phyloP scores from a whole-genome alignment of 192 early-diverging fungal genomes.

The Spinellus fusiger region DNA sequence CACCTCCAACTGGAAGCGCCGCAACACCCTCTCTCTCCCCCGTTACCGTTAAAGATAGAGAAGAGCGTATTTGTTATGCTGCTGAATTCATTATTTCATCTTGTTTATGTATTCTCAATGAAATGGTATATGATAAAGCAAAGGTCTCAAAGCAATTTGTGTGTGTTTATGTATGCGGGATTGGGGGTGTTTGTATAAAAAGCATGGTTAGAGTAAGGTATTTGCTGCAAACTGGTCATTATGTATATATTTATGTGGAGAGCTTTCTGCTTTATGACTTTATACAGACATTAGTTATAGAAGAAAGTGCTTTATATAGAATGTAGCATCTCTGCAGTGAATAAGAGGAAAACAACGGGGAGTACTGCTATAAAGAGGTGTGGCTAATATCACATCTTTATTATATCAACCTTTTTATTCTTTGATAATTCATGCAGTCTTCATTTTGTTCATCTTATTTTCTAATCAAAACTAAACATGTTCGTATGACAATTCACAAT shows the following conservation, averaged over 20 bases:
- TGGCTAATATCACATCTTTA: no score
- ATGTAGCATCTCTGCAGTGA: no score
- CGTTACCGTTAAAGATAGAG: constrained; percentile 77
- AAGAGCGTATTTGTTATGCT: constrained; percentile 2
- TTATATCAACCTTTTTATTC: no score
- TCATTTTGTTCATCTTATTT: no score
- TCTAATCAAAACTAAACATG: no score
- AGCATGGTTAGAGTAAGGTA: not conserved
- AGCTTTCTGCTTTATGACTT: not conserved
- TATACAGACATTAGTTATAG: not conserved
- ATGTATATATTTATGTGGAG: not conserved
- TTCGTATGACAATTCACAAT: no score
- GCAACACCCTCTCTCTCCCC: constrained; percentile 93
- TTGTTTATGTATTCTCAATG: not conserved
- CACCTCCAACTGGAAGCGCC: constrained; percentile 85
- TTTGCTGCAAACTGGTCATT: no score
- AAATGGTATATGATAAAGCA: not conserved
- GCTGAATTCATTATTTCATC: constrained; percentile 1
- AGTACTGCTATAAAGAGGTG: no score
- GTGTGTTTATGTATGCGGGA: not conserved
- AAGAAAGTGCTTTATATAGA: no score
- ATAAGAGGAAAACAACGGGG: no score
- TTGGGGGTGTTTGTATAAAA: not conserved
- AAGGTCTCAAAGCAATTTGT: not conserved
- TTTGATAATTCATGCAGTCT: no score